A percentile compares a stretch with the other conserved stretches of the same genome.
phyloP scores from a whole-genome alignment of 2,329 filamentous ascomycete genomes.

The Xylaria sp. region DNA sequence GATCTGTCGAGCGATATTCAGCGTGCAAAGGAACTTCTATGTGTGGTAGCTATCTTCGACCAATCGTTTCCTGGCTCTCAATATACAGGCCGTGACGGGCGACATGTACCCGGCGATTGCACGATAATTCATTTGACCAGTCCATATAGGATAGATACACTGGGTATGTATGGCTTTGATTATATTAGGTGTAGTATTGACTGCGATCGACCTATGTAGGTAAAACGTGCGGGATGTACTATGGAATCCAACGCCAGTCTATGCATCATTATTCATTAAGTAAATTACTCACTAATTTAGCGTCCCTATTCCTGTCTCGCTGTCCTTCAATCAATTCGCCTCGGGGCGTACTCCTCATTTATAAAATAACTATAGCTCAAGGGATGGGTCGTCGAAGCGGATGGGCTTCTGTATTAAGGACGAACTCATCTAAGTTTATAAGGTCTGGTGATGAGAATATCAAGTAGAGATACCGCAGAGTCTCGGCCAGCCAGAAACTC shows the following conservation, averaged over 20 bases:
- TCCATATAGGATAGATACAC: neutral
- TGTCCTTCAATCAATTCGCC: neutral
- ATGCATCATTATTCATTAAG: slow-evolving; percentile 37
- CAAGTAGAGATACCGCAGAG: slow-evolving; percentile 59
- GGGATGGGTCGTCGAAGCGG: slow-evolving; percentile 43
- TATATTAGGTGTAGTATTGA: neutral
- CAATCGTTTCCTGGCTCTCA: neutral
- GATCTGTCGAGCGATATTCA: neutral
- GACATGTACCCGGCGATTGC: neutral
- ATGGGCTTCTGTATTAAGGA: slow-evolving; percentile 58
- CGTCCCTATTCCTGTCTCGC: neutral
- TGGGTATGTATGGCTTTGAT: neutral
- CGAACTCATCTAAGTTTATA: slow-evolving; percentile 69
- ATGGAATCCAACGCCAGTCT: slow-evolving; percentile 24
- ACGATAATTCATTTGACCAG: neutral
- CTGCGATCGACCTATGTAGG: slow-evolving; percentile 15
- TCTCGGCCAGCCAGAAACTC: slow-evolving; percentile 73
- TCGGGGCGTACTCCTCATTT: neutral
- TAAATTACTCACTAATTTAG: slow-evolving; percentile 6
- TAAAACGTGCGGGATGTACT: slow-evolving; percentile 10
- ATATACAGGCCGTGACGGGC: neutral
- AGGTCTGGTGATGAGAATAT: slow-evolving; percentile 60
- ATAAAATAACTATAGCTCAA: slow-evolving; percentile 1
- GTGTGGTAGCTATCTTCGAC: too few species aligned
- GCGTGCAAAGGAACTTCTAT: neutral